Conservation (phyloP, 148 eudicot species). For the Vaccinium macrocarpon region DNA sequence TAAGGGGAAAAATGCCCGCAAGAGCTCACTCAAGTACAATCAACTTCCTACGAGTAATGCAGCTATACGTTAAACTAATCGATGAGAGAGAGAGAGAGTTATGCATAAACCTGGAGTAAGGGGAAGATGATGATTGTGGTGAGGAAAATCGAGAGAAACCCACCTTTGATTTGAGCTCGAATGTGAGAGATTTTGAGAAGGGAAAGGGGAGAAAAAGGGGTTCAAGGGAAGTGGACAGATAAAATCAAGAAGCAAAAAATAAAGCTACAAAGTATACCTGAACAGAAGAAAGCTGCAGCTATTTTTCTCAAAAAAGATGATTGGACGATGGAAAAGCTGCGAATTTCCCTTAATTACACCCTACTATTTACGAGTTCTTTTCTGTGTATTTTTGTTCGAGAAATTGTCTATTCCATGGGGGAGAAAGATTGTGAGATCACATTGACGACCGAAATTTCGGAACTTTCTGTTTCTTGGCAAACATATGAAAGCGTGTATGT, state of each 20-base stretch:
- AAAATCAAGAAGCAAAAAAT: background rate
- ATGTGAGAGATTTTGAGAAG: background rate
- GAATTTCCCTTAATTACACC: background rate
- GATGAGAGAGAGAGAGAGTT: background rate
- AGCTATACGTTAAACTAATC: background rate
- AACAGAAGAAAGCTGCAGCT: background rate
- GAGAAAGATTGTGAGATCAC: background rate
- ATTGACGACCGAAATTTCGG: background rate
- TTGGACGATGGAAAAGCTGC: background rate
- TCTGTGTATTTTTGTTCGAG: background rate
- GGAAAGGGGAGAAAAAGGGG: background rate
- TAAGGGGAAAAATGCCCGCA: background rate
- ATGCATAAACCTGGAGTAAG: background rate
- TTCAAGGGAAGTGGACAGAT: background rate
- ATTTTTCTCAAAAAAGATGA: background rate
- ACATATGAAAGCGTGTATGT: no score
- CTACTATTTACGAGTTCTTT: background rate
- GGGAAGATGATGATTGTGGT: background rate
- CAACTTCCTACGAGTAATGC: background rate
- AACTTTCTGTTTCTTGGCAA: background rate
- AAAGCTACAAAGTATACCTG: background rate
- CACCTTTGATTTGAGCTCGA: background rate
- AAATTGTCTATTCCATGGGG: background rate
- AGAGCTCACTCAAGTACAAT: background rate
- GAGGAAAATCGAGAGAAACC: background rate